Percentiles rank a stretch among this genome's conserved stretches.
Conservation (phyloP, 768 basidiomycete genomes). For the Harrya chromipes region DNA sequence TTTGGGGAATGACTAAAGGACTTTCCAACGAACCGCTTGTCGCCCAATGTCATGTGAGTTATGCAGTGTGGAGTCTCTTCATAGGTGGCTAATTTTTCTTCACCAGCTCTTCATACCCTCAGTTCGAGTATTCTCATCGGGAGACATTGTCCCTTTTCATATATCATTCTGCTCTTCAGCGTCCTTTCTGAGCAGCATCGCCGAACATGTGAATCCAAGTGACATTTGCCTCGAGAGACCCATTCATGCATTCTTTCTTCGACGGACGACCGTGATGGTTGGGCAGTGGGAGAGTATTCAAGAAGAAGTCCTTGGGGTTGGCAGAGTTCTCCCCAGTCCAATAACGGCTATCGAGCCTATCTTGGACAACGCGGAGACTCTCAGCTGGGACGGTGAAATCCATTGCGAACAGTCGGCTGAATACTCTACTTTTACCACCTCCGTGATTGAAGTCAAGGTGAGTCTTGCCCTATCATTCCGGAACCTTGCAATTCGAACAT, state of each 20-base stretch:
- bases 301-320: conserved; percentile 45
- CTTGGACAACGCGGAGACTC: conserved; percentile 31
- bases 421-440: conserved; percentile 49
- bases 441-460: conserved; percentile 50
- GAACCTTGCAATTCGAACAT: not conserved
- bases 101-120: conserved; percentile 60
- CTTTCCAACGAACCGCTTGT: conserved; percentile 8
- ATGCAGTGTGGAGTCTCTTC: not conserved
- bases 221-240: conserved; percentile 18
- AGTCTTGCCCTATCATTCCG: conserved; percentile 6
- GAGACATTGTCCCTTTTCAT: conserved; percentile 63
- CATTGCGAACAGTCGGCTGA: conserved; percentile 36
- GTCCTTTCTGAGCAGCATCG: conserved; percentile 32
- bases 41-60: conserved; percentile 32
- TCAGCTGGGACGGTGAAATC: conserved; percentile 66
- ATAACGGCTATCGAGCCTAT: conserved; percentile 35
- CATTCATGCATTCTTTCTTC: conserved; percentile 53
- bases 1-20: conserved; percentile 25
- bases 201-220: conserved; percentile 1
- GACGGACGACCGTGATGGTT: conserved; percentile 46
- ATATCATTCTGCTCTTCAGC: conserved; percentile 53
- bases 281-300: conserved; percentile 9
- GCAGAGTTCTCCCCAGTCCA: conserved; percentile 37
- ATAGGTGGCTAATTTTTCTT: not conserved
- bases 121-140: conserved; percentile 53